A percentile compares a stretch with the other conserved stretches of the same genome.
These are phyloP conservation scores for Lactifluus pinguis DNA, from an alignment of 768 basidiomycete species.

Conservation along the genomic window DNA sequence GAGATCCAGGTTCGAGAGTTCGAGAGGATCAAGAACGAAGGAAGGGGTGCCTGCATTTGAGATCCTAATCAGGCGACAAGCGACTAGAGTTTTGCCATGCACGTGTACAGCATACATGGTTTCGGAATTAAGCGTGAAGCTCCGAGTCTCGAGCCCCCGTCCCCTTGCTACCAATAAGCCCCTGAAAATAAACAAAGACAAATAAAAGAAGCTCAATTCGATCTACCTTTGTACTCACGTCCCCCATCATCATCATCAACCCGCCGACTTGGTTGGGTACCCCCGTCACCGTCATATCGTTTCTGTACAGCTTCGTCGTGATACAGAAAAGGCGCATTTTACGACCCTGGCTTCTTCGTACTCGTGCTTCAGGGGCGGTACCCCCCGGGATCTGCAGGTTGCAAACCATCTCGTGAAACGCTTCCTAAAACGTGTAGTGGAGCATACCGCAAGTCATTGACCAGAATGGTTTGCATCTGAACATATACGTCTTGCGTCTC, in stretches of 20 bases:
- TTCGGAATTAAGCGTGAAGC: conserved; percentile 16
- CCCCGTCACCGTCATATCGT: background rate
- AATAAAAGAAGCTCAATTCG: conserved; percentile 12
- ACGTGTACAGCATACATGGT: background rate
- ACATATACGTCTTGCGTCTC: conserved; percentile 7
- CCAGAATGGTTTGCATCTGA: conserved; percentile 10
- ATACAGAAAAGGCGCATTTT: background rate
- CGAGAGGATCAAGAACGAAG: conserved; percentile 8
- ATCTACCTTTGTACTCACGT: conserved; percentile 7
- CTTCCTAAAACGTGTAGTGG: conserved; percentile 11
- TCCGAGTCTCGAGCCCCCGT: conserved; percentile 4
- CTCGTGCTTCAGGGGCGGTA: background rate
- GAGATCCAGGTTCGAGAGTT: conserved; percentile 3
- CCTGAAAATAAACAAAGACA: conserved; percentile 4
- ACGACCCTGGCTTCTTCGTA: background rate
- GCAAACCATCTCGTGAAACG: background rate
- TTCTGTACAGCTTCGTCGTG: background rate
- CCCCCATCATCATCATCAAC: background rate
- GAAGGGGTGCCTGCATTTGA: conserved; percentile 7
- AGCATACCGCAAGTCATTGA: conserved; percentile 3
- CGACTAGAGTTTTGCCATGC: conserved; percentile 3
- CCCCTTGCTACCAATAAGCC: conserved; percentile 1
- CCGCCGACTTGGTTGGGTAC: background rate
- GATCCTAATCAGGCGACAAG: conserved; percentile 15
- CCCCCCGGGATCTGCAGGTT: conserved; percentile 5